Conservation (phyloP, 2,329 filamentous ascomycete species). For the Conoideocrella luteorostrata region DNA sequence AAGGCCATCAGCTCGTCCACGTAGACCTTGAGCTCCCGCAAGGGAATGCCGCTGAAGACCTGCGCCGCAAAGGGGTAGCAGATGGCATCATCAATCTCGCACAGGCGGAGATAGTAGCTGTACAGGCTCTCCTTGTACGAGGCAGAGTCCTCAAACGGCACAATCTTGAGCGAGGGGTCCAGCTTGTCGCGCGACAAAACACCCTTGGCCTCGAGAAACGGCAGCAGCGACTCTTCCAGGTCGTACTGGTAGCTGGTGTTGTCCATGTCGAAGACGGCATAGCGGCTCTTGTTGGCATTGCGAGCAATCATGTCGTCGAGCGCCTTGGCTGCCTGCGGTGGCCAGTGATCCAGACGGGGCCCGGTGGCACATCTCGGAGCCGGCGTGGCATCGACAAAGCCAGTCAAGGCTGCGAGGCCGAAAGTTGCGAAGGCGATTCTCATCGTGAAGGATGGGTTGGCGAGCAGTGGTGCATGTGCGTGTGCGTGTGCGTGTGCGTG, state of each 20-base stretch:
- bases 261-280: conserved; percentile 39
- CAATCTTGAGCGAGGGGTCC: conserved; percentile 32
- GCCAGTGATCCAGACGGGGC: conserved; percentile 25
- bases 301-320: conserved; percentile 31
- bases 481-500: too few species aligned
- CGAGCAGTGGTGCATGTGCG: too few species aligned
- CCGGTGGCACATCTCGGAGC: not conserved
- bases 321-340: conserved; percentile 24
- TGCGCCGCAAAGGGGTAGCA: conserved; percentile 39
- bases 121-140: conserved; percentile 34
- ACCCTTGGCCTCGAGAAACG: conserved; percentile 35
- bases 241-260: conserved; percentile 37
- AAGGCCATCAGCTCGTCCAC: conserved; percentile 41
- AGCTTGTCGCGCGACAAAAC: conserved; percentile 33
- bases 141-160: conserved; percentile 34
- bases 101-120: conserved; percentile 39
- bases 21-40: conserved; percentile 39
- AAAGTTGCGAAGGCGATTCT: not conserved
- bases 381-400: not conserved
- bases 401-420: not conserved
- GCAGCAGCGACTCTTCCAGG: conserved; percentile 36
- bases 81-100: conserved; percentile 32
- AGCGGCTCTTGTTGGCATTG: conserved; percentile 31
- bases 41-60: conserved; percentile 33
- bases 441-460: not conserved